Evolutionary conservation across 2,329 filamentous ascomycete genomes (phyloP).

Genomic region (Cladosporium halotolerans): DNA sequence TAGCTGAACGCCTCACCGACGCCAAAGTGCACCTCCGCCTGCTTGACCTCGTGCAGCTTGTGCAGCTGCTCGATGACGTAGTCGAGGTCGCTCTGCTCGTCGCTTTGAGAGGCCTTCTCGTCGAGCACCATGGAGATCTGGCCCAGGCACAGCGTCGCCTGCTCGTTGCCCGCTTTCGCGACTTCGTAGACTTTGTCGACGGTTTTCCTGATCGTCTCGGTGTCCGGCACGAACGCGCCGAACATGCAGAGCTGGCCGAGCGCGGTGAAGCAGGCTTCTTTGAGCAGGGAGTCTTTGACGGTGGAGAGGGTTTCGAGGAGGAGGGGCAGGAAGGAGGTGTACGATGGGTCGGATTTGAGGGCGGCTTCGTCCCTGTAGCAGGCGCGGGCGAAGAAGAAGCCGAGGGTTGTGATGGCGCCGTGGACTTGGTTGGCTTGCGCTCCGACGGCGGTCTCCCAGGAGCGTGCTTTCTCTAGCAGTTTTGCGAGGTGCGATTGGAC

Average conservation of each 20-base stretch:
- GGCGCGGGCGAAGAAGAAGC: conserved; percentile 52
- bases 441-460: conserved; percentile 56
- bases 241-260: conserved; percentile 59
- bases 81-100: conserved; percentile 36
- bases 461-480: conserved; percentile 42
- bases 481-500: conserved; percentile 37
- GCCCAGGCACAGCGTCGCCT: conserved; percentile 74
- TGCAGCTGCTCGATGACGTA: conserved; percentile 64
- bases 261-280: conserved; percentile 51
- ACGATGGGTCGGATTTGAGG: neutral
- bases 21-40: conserved; percentile 82
- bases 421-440: conserved; percentile 53
- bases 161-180: conserved; percentile 75
- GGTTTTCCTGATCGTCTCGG: conserved; percentile 35
- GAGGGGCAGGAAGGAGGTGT: conserved; percentile 36
- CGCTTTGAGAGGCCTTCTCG: conserved; percentile 34
- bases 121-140: conserved; percentile 61
- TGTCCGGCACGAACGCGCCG: conserved; percentile 44
- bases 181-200: conserved; percentile 58
- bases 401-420: conserved; percentile 54
- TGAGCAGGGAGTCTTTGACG: conserved; percentile 50
- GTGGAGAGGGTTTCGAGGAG: conserved; percentile 48
- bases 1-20: conserved; percentile 83
- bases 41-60: conserved; percentile 73
- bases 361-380: neutral